Percentiles rank a stretch among this genome's conserved stretches.
phyloP scores from a whole-genome alignment of 1,284 basidiomycete genomes.

The Pisolithus thermaeus region DNA sequence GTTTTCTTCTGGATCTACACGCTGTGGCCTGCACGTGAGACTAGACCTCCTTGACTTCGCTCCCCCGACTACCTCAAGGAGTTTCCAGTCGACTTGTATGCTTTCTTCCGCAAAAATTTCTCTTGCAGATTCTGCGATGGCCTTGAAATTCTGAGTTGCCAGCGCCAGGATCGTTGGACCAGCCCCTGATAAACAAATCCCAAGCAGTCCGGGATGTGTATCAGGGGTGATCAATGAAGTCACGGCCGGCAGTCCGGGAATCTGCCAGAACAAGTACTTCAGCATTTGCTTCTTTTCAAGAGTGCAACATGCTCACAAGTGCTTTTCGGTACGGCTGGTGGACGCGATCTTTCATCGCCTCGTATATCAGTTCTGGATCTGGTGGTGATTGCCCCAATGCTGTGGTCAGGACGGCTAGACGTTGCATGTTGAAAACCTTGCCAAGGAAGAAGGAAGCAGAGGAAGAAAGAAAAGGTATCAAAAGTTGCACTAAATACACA shows the following conservation, averaged over 20 bases:
- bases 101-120: slow-evolving; percentile 66
- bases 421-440: slow-evolving; percentile 96
- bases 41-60: slow-evolving; percentile 26
- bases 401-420: slow-evolving; percentile 96
- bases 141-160: slow-evolving; percentile 81
- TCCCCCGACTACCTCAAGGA: slow-evolving; percentile 59
- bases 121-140: slow-evolving; percentile 77
- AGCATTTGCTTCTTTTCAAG: background rate
- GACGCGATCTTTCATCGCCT: slow-evolving; percentile 98
- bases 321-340: slow-evolving; percentile 95
- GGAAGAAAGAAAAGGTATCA: background rate
- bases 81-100: slow-evolving; percentile 80
- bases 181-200: slow-evolving; percentile 96
- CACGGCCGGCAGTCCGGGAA: slow-evolving; percentile 91
- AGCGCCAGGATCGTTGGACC: slow-evolving; percentile 97
- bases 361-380: slow-evolving; percentile 92
- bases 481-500: slow-evolving; percentile 1
- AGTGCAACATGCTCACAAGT: slow-evolving; percentile 49
- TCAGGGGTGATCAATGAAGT: slow-evolving; percentile 83
- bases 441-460: no score
- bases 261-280: slow-evolving; percentile 42
- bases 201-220: slow-evolving; percentile 89
- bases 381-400: slow-evolving; percentile 89
- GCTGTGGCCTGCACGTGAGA: slow-evolving; percentile 3
- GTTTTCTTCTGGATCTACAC: background rate